Evolutionary conservation across 345 rosid genomes (phyloP).

Genomic region (Mangifera indica): DNA sequence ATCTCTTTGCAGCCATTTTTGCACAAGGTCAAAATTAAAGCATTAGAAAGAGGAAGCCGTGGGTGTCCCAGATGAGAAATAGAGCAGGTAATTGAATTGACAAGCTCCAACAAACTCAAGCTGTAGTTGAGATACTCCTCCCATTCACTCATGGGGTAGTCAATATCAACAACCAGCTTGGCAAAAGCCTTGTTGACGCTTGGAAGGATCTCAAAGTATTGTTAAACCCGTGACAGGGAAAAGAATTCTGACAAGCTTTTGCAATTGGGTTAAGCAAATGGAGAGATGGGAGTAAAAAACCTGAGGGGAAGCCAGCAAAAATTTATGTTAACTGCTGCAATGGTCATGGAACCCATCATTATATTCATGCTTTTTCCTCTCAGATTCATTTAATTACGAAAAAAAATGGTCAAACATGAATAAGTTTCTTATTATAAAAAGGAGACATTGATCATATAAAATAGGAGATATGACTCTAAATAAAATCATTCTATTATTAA

Average conservation of each 20-base stretch:
- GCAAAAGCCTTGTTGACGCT: slow-evolving; percentile 48
- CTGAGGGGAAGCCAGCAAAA: slow-evolving; percentile 31
- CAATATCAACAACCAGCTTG: slow-evolving; percentile 45
- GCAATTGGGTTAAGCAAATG: slow-evolving; percentile 27
- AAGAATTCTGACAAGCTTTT: slow-evolving; percentile 30
- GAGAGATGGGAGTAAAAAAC: slow-evolving; percentile 39
- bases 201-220: slow-evolving; percentile 44
- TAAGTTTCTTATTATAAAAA: no score
- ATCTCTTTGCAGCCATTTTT: slow-evolving; percentile 17
- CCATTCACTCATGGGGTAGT: slow-evolving; percentile 51
- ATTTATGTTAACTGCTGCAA: slow-evolving; percentile 24
- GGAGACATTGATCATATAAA: no score
- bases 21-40: slow-evolving; percentile 38
- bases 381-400: no score
- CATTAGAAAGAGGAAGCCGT: slow-evolving; percentile 43
- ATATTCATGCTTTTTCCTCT: no score
- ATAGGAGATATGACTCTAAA: no score
- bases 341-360: no score
- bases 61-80: slow-evolving; percentile 46
- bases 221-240: slow-evolving; percentile 41
- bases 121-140: slow-evolving; percentile 47
- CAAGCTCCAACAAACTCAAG: slow-evolving; percentile 45
- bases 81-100: slow-evolving; percentile 43
- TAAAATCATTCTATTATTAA: no score
- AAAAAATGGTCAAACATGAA: no score